Conservation (phyloP, 345 rosid genomes). For the Pugionium cornutum region DNA sequence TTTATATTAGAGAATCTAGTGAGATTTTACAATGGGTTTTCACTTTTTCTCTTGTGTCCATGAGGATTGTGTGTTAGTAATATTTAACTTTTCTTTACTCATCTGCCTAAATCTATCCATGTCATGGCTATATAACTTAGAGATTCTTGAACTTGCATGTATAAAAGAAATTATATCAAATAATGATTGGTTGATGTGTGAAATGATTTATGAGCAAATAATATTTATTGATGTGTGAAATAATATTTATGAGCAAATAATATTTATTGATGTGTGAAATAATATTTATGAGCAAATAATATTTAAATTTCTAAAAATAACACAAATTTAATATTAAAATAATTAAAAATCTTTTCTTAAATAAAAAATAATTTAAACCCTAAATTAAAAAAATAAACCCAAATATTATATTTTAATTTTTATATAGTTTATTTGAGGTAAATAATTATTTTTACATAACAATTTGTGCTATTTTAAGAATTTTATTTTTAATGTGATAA, state of each 20-base stretch:
- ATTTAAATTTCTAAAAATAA: too few species aligned
- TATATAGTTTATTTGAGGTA: too few species aligned
- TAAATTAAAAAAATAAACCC: too few species aligned
- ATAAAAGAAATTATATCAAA: neutral
- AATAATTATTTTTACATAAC: too few species aligned
- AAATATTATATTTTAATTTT: too few species aligned
- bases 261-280: too few species aligned
- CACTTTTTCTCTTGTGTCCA: constrained; percentile 5
- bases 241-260: neutral
- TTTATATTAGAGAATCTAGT: constrained; percentile 15
- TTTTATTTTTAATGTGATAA: too few species aligned
- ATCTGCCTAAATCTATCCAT: neutral
- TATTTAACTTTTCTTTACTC: constrained; percentile 2
- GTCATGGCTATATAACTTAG: neutral
- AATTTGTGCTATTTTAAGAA: too few species aligned
- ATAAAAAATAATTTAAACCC: too few species aligned
- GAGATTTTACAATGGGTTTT: constrained; percentile 19
- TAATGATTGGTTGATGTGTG: neutral
- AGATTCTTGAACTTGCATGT: neutral
- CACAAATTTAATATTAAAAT: too few species aligned
- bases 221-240: neutral
- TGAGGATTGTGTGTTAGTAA: constrained; percentile 20
- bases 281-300: too few species aligned
- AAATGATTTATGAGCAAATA: neutral
- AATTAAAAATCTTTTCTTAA: too few species aligned